Evolutionary conservation across 352 stramenopile species (phyloP), one percentile per base, ranked within the genome.

Genomic region (Phytopythium vexans): DNA sequence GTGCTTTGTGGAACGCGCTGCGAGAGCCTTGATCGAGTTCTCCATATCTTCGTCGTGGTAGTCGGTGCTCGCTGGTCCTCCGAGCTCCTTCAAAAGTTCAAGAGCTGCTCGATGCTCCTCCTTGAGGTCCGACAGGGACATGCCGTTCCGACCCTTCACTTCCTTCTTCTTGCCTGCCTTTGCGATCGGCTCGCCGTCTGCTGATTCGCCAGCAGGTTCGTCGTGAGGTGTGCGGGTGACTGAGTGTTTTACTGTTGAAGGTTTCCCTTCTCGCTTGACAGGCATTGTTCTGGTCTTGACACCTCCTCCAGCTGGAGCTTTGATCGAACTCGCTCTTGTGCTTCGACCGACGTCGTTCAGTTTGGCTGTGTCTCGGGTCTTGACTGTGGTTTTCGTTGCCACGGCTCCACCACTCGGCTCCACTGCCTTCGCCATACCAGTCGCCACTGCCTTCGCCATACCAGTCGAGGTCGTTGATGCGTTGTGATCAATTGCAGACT

Each of bases 41-140:
- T 70, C 52, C 6, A 51, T 16, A 14, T 72, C 61, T 16, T 37
- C 35, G 4, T 64, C 49, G 21, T 68, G 51, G n/a, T 72, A 70
- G 41, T 80, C 68, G 4, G 48, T 50, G 36, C 88, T 76, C 9
- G 83, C 12, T 6, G 81, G 76, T 1, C 78, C 84, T 3, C 82
- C 84, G 0, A 94, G 72, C 53, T 91, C 81, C 31, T 86, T 66
- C 1, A 94, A 70, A 60, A 94, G 72, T 38, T 82, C 69, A 15
- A 92, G 62, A 16, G 84, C 84, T 21, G 77, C 77, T 3, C 71
- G 77, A 54, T 94, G 84, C 31, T 94, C 84, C 14, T 86, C 67
- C 52, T 86, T 88, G 1, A 94, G 53, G 52, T 88, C 79, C 3
- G 79, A 75, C 21, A 94, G 65, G 10, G 84, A 92, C 12, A 88